phyloP scores from a whole-genome alignment of 1,139 yeast species.

The Geotrichum carabidarum region DNA sequence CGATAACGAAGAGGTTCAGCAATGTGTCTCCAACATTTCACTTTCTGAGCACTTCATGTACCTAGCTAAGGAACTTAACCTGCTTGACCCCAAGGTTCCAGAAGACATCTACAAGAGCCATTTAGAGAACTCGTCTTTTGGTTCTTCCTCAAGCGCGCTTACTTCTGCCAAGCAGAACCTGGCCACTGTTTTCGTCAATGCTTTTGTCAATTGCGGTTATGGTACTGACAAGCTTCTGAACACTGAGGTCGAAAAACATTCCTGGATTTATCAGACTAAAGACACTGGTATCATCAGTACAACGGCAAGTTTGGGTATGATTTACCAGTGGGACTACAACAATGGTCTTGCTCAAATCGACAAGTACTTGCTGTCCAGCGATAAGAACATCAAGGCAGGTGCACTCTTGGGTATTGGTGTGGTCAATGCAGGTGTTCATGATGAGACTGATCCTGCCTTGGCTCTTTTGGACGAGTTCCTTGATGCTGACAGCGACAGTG shows the following conservation, averaged over 20 bases:
- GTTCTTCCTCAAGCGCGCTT: slow-evolving; percentile 58
- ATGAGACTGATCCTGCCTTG: slow-evolving; percentile 90
- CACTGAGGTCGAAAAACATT: slow-evolving; percentile 59
- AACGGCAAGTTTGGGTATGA: slow-evolving; percentile 86
- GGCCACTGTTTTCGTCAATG: slow-evolving; percentile 92
- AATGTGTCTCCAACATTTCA: slow-evolving; percentile 74
- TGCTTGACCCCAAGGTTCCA: slow-evolving; percentile 85
- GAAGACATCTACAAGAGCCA: slow-evolving; percentile 93
- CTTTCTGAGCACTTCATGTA: slow-evolving; percentile 75
- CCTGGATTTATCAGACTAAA: slow-evolving; percentile 90
- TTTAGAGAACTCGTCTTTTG: slow-evolving; percentile 62
- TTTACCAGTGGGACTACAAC: slow-evolving; percentile 85
- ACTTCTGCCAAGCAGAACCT: slow-evolving; percentile 94
- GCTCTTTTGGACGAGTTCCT: slow-evolving; percentile 78
- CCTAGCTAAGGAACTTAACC: slow-evolving; percentile 78
- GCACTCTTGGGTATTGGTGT: slow-evolving; percentile 94
- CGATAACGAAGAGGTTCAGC: slow-evolving; percentile 75
- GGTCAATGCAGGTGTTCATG: slow-evolving; percentile 90
- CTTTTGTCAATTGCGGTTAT: slow-evolving; percentile 85
- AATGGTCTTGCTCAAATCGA: slow-evolving; percentile 89
- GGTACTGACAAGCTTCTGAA: slow-evolving; percentile 73
- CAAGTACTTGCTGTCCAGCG: slow-evolving; percentile 80
- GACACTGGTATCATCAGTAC: slow-evolving; percentile 92
- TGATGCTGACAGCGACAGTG: slow-evolving; percentile 37
- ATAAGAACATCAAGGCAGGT: slow-evolving; percentile 90